These are phyloP conservation scores for Neopestalotiopsis clavispora DNA, from an alignment of 2,329 filamentous ascomycete genomes.

Conservation along the genomic window DNA sequence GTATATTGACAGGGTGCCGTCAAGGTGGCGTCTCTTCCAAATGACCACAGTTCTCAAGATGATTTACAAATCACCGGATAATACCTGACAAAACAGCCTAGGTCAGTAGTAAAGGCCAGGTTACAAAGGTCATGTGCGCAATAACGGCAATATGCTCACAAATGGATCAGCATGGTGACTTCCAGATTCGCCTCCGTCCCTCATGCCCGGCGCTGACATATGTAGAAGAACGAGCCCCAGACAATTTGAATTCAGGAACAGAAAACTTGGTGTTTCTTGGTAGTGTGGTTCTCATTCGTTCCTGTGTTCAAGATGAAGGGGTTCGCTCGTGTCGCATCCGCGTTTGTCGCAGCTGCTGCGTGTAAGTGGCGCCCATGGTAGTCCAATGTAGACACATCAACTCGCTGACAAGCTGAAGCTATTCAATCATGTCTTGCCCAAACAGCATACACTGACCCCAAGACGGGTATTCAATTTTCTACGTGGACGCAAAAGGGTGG, in stretches of 20 bases:
- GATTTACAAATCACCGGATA: slow-evolving; percentile 12
- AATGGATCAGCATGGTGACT: background rate
- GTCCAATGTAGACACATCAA: background rate
- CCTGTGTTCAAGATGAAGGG: slow-evolving; percentile 33
- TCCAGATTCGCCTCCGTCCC: background rate
- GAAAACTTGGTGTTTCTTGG: background rate
- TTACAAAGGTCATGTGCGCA: slow-evolving; percentile 2
- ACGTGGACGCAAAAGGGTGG: slow-evolving; percentile 31
- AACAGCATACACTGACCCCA: slow-evolving; percentile 35
- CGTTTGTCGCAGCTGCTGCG: slow-evolving; percentile 32
- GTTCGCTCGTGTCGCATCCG: slow-evolving; percentile 34
- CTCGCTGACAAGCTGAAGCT: slow-evolving; percentile 27
- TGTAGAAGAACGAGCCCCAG: background rate
- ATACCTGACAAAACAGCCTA: slow-evolving; percentile 9
- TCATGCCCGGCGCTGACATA: background rate
- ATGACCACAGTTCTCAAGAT: background rate
- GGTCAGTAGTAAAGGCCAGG: background rate
- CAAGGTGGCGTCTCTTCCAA: background rate
- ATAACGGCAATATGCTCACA: background rate
- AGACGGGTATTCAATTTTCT: slow-evolving; percentile 34
- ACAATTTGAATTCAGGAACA: background rate
- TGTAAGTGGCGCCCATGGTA: slow-evolving; percentile 27
- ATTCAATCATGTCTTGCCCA: slow-evolving; percentile 34
- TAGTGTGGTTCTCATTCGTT: slow-evolving; percentile 23
- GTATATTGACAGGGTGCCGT: background rate